Conservation (phyloP, 352 stramenopile genomes). For the Phytophthora palmivora region DNA sequence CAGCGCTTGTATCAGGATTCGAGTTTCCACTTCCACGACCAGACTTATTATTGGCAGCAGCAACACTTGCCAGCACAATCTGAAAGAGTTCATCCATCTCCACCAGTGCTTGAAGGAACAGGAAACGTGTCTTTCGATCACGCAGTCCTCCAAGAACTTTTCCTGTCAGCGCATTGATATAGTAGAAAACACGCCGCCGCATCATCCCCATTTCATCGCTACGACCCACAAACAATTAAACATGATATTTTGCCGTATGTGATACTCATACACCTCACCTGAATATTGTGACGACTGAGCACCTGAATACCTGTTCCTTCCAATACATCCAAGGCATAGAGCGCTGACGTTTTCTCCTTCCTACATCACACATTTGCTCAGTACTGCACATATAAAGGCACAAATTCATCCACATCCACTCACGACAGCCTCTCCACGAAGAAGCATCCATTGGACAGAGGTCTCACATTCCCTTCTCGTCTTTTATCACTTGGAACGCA, state of each 20-base stretch:
- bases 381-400: neutral
- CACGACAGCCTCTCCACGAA: constrained; percentile 85
- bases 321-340: constrained; percentile 77
- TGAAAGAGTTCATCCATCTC: constrained; percentile 74
- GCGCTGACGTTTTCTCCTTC: constrained; percentile 70
- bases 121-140: constrained; percentile 69
- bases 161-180: constrained; percentile 75
- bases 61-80: constrained; percentile 47
- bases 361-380: constrained; percentile 37
- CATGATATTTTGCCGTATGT: no score
- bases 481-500: constrained; percentile 73
- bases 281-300: constrained; percentile 79
- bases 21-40: constrained; percentile 22
- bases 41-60: constrained; percentile 26
- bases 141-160: constrained; percentile 58
- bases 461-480: constrained; percentile 47
- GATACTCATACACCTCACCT: constrained; percentile 34
- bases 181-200: constrained; percentile 84
- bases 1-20: constrained; percentile 61
- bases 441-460: constrained; percentile 73
- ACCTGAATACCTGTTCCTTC: constrained; percentile 78
- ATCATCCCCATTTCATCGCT: constrained; percentile 86
- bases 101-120: constrained; percentile 72
- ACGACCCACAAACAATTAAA: constrained; percentile 1
- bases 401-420: constrained; percentile 16